These are phyloP conservation scores for Apiotrichum domesticum DNA, from an alignment of 1,284 basidiomycete genomes.

Conservation along the genomic window DNA sequence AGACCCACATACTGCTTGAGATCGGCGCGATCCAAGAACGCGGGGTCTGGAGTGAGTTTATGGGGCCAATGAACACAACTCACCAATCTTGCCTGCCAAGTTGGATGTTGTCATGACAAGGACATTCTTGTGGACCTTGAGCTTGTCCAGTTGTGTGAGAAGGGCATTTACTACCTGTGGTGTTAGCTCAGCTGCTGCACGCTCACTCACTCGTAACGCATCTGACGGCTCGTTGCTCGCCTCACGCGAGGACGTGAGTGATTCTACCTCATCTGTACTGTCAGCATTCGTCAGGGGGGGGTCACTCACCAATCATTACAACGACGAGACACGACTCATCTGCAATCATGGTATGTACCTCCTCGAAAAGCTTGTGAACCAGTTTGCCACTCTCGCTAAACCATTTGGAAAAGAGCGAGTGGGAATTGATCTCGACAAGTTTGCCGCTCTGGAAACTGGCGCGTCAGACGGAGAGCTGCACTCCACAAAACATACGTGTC, in stretches of 20 bases:
- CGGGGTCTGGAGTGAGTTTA: constrained; percentile 59
- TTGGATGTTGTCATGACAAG: constrained; percentile 97
- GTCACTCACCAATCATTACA: constrained; percentile 74
- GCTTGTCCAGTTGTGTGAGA: constrained; percentile 91
- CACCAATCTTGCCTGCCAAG: constrained; percentile 87
- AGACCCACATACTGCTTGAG: constrained; percentile 91
- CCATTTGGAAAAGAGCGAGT: constrained; percentile 93
- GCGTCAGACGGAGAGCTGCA: no score
- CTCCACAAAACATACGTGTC: constrained; percentile 54
- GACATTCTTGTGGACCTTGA: constrained; percentile 87
- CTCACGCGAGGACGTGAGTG: constrained; percentile 83
- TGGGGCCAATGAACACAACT: constrained; percentile 16
- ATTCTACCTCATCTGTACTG: constrained; percentile 85
- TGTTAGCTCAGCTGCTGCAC: background rate
- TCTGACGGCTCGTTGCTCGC: constrained; percentile 92
- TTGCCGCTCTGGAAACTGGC: constrained; percentile 74
- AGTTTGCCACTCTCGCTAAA: constrained; percentile 99
- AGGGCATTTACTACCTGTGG: constrained; percentile 91
- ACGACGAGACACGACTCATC: constrained; percentile 88
- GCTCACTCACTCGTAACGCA: constrained; percentile 67
- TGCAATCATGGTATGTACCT: constrained; percentile 77
- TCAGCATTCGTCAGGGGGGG: background rate
- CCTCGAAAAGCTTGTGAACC: constrained; percentile 86
- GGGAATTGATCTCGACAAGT: constrained; percentile 94
- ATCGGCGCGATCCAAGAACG: constrained; percentile 94